A percentile compares a stretch with the other conserved stretches of the same genome.
phyloP scores from a whole-genome alignment of 371 early-diverging fungal genomes.

The Phascolomyces articulosus region DNA sequence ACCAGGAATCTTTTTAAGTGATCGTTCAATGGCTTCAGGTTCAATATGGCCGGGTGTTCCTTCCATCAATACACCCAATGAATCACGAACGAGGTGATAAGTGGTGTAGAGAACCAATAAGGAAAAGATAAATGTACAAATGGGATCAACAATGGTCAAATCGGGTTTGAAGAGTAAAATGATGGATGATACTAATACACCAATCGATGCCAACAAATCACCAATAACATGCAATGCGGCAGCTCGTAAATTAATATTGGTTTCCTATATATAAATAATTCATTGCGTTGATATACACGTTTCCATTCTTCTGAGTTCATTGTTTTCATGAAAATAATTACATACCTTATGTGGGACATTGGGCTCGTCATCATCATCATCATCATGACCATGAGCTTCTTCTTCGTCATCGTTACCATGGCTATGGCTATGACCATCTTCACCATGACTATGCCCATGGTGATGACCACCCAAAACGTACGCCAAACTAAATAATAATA shows the following conservation, averaged over 20 bases:
- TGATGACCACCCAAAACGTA: slow-evolving; percentile 56
- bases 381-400: slow-evolving; percentile 14
- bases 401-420: slow-evolving; percentile 30
- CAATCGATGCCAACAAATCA: slow-evolving; percentile 83
- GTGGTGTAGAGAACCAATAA: slow-evolving; percentile 81
- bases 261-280: slow-evolving; percentile 34
- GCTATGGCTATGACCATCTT: slow-evolving; percentile 28
- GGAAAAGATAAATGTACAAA: slow-evolving; percentile 88
- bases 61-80: slow-evolving; percentile 76
- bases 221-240: slow-evolving; percentile 86
- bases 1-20: slow-evolving; percentile 58
- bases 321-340: no score
- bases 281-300: slow-evolving; percentile 15
- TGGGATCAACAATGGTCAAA: slow-evolving; percentile 76
- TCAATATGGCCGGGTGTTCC: slow-evolving; percentile 71
- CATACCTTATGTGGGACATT: slow-evolving; percentile 18
- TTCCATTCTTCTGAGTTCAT: not conserved
- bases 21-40: slow-evolving; percentile 58
- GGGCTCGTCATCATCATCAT: not conserved
- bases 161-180: slow-evolving; percentile 73
- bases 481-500: slow-evolving; percentile 35
- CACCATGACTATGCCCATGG: slow-evolving; percentile 43
- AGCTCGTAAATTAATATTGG: slow-evolving; percentile 75
- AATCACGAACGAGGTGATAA: slow-evolving; percentile 62
- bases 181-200: slow-evolving; percentile 84